phyloP scores from a whole-genome alignment of 495 filamentous ascomycete species.

The Bacidia rubella region DNA sequence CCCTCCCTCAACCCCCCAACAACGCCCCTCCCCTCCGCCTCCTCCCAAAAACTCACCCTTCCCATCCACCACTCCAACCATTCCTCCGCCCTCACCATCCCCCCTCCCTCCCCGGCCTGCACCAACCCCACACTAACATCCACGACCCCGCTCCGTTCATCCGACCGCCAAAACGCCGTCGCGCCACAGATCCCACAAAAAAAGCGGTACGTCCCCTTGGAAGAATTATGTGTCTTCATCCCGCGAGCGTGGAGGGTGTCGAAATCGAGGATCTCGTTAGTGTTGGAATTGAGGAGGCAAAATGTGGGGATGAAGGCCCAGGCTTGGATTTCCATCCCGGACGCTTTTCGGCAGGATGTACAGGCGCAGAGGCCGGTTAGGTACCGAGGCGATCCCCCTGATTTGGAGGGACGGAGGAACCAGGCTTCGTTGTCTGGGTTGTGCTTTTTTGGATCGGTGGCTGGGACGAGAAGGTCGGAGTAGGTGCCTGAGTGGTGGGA shows the following conservation, averaged over 20 bases:
- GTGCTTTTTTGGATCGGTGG: conserved; percentile 16
- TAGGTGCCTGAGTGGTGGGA: background rate
- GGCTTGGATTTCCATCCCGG: conserved; percentile 30
- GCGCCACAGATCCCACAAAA: conserved; percentile 42
- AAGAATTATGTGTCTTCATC: conserved; percentile 32
- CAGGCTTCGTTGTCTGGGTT: conserved; percentile 24
- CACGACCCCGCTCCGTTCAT: conserved; percentile 30
- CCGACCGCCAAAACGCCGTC: conserved; percentile 33
- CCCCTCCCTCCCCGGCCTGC: conserved; percentile 34
- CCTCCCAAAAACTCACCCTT: conserved; percentile 22
- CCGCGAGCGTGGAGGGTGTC: conserved; percentile 22
- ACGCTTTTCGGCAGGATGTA: conserved; percentile 35
- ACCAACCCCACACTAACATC: conserved; percentile 39
- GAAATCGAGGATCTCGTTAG: conserved; percentile 15
- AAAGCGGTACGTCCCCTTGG: conserved; percentile 31
- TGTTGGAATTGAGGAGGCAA: conserved; percentile 2
- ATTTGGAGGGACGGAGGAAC: conserved; percentile 27
- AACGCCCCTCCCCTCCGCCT: conserved; percentile 21
- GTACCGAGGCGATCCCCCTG: conserved; percentile 19
- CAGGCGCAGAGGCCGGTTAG: conserved; percentile 34
- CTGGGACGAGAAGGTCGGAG: conserved; percentile 15
- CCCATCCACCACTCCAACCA: conserved; percentile 27
- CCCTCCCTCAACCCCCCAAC: conserved; percentile 24
- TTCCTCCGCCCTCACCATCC: conserved; percentile 32
- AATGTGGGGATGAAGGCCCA: conserved; percentile 30